Evolutionary conservation across 2,329 filamentous ascomycete genomes (phyloP).

Genomic region (Drechslerella dactyloides): DNA sequence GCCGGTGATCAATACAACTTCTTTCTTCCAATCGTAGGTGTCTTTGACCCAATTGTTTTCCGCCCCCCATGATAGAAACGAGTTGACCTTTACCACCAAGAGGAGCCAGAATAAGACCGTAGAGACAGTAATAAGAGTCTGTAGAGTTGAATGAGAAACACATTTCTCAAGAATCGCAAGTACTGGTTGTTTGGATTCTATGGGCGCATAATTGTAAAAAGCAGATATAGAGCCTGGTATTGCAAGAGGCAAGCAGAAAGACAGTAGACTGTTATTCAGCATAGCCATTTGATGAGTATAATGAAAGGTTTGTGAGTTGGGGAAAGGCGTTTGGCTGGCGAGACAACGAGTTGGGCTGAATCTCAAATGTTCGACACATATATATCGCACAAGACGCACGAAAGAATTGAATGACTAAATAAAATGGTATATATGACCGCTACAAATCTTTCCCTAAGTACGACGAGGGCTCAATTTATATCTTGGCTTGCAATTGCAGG

Average conservation of each 20-base stretch:
- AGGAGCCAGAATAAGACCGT: constrained; percentile 5
- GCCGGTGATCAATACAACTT: constrained; percentile 22
- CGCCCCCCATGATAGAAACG: constrained; percentile 12
- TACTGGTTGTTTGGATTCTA: background rate
- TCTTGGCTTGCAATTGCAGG: no score
- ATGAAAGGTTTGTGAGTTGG: background rate
- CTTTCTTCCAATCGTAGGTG: constrained; percentile 23
- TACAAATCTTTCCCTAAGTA: no score
- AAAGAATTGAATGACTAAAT: background rate
- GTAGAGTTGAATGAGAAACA: background rate
- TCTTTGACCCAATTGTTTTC: constrained; percentile 24
- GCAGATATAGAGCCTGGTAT: background rate
- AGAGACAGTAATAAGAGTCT: background rate
- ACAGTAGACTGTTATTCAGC: background rate
- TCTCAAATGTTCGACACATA: no score
- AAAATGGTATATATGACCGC: no score
- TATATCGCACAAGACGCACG: background rate
- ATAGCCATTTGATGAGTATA: background rate
- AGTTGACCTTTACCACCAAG: background rate
- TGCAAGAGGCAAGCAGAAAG: background rate
- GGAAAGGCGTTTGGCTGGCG: background rate
- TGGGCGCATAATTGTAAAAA: background rate
- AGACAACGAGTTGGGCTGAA: background rate
- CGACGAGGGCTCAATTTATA: no score
- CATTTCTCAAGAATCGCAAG: background rate